Percentiles rank a stretch among this genome's conserved stretches.
Evolutionary conservation across 1,284 basidiomycete genomes (phyloP).

Genomic region (Rhodofomes roseus): DNA sequence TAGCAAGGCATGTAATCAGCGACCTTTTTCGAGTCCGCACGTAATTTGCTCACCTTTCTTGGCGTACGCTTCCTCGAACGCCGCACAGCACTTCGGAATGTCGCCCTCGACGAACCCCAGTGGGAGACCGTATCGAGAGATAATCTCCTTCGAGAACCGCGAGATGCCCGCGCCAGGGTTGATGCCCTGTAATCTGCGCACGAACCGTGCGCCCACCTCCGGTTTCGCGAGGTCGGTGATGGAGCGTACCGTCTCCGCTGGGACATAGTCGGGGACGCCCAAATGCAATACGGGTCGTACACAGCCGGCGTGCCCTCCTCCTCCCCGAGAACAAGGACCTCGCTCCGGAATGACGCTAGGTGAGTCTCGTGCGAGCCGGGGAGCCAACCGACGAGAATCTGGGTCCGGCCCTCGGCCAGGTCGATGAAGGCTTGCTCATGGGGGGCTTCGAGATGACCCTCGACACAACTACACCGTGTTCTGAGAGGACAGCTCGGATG

Average conservation of each 20-base stretch:
- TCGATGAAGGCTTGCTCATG: not conserved
- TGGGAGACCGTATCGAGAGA: not conserved
- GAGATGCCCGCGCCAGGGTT: constrained; percentile 2
- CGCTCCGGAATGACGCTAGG: not conserved
- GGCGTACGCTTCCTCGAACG: not conserved
- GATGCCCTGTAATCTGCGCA: not conserved
- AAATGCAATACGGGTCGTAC: constrained; percentile 3
- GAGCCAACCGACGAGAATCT: constrained; percentile 1
- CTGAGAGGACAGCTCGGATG: not conserved
- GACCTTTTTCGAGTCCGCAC: not conserved
- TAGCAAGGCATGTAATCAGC: too few relatives aligned
- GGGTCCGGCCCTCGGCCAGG: not conserved
- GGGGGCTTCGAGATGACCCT: not conserved
- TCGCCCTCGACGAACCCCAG: not conserved
- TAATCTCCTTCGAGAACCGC: constrained; percentile 3
- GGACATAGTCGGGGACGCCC: constrained; percentile 1
- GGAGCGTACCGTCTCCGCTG: not conserved
- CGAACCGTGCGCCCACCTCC: not conserved
- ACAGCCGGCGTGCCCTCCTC: not conserved
- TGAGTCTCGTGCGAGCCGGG: constrained; percentile 1
- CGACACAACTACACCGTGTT: not conserved
- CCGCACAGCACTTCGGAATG: not conserved
- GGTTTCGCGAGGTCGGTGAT: not conserved
- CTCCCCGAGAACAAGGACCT: not conserved
- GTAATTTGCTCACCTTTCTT: not conserved